phyloP scores from a whole-genome alignment of 2,329 filamentous ascomycete genomes.

The Neonectria punicea region DNA sequence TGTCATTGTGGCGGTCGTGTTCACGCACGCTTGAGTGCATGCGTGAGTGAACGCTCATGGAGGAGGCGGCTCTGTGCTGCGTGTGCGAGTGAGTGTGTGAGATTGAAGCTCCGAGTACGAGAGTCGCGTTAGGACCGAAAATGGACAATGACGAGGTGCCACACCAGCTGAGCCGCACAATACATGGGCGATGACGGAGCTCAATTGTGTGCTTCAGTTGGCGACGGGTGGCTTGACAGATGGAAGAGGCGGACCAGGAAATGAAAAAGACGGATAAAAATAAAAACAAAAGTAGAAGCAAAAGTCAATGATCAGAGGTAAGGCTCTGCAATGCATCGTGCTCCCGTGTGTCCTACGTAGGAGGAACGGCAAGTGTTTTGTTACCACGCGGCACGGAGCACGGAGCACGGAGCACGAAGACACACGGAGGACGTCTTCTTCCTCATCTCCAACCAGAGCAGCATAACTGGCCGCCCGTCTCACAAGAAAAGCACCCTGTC shows the following conservation, averaged over 20 bases:
- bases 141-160: background rate
- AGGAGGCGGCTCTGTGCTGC: conserved; percentile 1
- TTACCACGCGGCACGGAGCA: background rate
- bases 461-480: conserved; percentile 17
- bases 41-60: background rate
- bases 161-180: background rate
- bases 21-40: background rate
- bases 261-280: background rate
- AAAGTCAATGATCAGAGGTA: background rate
- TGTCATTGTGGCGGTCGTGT: background rate
- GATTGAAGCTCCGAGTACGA: background rate
- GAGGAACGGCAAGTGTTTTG: background rate
- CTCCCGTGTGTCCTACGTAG: background rate
- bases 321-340: background rate
- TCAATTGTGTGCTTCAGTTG: no score
- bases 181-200: no score
- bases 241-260: no score
- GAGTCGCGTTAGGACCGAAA: background rate
- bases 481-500: background rate
- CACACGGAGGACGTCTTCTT: background rate
- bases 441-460: conserved; percentile 6
- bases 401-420: background rate
- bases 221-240: no score
- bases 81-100: background rate
- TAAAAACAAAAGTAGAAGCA: conserved; percentile 1